Conservation (phyloP, 495 filamentous ascomycete species). For the Haplographium delicatum region DNA sequence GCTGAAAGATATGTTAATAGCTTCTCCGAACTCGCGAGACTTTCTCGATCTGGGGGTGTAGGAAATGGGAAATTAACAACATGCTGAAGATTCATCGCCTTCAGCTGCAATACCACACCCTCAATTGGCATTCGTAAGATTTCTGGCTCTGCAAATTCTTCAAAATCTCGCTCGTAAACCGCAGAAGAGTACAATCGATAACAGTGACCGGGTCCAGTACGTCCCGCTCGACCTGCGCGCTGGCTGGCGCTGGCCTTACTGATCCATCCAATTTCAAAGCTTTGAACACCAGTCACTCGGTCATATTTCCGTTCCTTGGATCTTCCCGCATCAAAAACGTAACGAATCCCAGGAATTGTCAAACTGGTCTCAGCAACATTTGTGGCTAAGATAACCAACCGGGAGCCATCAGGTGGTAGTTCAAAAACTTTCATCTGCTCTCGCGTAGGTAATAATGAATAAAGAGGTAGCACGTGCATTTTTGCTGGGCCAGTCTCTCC, state of each 20-base stretch:
- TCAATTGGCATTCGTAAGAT: slow-evolving; percentile 91
- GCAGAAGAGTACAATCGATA: slow-evolving; percentile 92
- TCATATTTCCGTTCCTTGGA: slow-evolving; percentile 90
- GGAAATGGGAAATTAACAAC: slow-evolving; percentile 98
- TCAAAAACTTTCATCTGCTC: slow-evolving; percentile 95
- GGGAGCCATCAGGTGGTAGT: slow-evolving; percentile 72
- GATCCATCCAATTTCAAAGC: slow-evolving; percentile 92
- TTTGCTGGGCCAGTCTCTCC: slow-evolving; percentile 43
- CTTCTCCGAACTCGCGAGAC: slow-evolving; percentile 80
- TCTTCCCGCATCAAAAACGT: slow-evolving; percentile 92
- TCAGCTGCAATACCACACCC: slow-evolving; percentile 86
- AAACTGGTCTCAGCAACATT: slow-evolving; percentile 97
- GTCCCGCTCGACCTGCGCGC: slow-evolving; percentile 87
- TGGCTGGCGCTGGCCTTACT: slow-evolving; percentile 96
- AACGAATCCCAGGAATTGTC: slow-evolving; percentile 92
- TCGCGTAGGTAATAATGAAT: slow-evolving; percentile 88
- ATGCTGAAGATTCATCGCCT: slow-evolving; percentile 87
- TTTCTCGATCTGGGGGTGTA: slow-evolving; percentile 76
- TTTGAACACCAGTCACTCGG: slow-evolving; percentile 80
- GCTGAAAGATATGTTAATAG: slow-evolving; percentile 71
- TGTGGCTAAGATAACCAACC: slow-evolving; percentile 87
- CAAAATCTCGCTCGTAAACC: slow-evolving; percentile 87
- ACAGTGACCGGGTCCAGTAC: slow-evolving; percentile 94
- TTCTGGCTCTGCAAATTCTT: slow-evolving; percentile 81
- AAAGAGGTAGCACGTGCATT: slow-evolving; percentile 85